Evolutionary conservation across 495 filamentous ascomycete species (phyloP), one percentile per base, ranked within the genome.

Genomic region (Friedmanniomyces endolithicus): DNA sequence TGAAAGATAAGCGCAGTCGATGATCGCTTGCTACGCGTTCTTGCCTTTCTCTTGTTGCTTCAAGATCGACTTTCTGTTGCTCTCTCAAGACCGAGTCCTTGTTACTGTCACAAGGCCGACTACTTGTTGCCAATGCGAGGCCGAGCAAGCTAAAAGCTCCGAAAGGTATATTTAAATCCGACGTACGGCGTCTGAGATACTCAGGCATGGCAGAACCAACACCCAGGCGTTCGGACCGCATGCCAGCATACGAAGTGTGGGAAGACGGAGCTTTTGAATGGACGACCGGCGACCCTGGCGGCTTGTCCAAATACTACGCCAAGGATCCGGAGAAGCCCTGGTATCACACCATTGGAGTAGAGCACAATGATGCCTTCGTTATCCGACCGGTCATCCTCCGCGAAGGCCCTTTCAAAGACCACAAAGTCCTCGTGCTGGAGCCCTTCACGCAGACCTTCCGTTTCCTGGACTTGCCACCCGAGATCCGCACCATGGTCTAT

Each of bases 381-480:
- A n/a, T 6, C 12, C 37, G 37, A 6, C 37, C 37, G 17, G 37
- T 41, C 37, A 41, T 41, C 12, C 37, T 41, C 12, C 12, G 12
- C 37, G 37, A 41, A 41, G 37, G 37, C 14, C 12, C 12, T 2
- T 41, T 4, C 12, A 41, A 16, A 14, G 37, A 35, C 22, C 51
- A 25, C 19, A 37, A 45, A 11, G 27, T 46, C 20, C 24, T 54
- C 22, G 41, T 25, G 12, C 24, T 47, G 1, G 40, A 54, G 40
- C 40, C 47, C 4, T 47, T 23, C 22, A 39, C 19, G 11, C 8
- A 17, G 17, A 14, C 1, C 35, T 58, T 53, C 34, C 49, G 56
- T 4, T 48, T 58, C 49, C 33, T 48, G 41, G 56, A 58, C 17
- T 39, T 53, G 14, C 56, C 40, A 8, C 50, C 50, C 11, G 56